Base-by-base conservation (phyloP, 495 filamentous ascomycete species). In the Annulohypoxylon bovei region DNA sequence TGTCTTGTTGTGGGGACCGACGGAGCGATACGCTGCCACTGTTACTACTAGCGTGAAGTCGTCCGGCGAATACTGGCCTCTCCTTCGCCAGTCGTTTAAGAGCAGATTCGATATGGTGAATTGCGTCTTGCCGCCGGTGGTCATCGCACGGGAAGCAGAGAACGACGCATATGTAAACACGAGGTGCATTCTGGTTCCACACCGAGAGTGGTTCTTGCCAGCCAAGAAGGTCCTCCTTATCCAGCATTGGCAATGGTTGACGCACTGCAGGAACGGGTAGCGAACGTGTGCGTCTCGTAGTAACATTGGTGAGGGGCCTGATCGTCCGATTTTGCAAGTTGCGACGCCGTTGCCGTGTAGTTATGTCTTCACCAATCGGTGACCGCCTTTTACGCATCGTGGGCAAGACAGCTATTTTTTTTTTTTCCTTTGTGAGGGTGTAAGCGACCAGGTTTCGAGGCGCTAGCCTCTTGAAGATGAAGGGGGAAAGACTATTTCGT, bases 81-180 rank as follows among this genome's bases (percentile, higher is more conserved):
- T 72, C 49, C 22, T 62, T 28, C 1, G 70, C 75, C 8, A 80
- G 66, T 9, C 68, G 70, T 18, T 60, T 59, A 12, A 80, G 68
- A 16, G 72, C 61, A 3, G 68, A 54, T 30, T 69, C 64, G 39
- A 80, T 71, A 50, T 80, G 65, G 18, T 62, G 68, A n/a, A 70
- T 50, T 14, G 73, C 70, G 6, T 72, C 69, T 40, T 65, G 66
- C 37, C 65, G 61, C 14, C 65, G 73, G 14, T 30, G 27, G 14
- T 67, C 49, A 57, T 77, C 75, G 61, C 76, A 77, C 20, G 78
- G 76, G 6, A 80, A 80, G 60, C 76, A 78, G 2, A 80, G 75
- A 9, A 71, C 78, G 7, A 75, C 71, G 52, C 75, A 75, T 47
- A 75, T 78, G 67, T 78, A 80, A 18, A 67, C 71, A 3, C 76